Evolutionary conservation across 768 basidiomycete genomes (phyloP).

Genomic region (Asterophora parasitica): DNA sequence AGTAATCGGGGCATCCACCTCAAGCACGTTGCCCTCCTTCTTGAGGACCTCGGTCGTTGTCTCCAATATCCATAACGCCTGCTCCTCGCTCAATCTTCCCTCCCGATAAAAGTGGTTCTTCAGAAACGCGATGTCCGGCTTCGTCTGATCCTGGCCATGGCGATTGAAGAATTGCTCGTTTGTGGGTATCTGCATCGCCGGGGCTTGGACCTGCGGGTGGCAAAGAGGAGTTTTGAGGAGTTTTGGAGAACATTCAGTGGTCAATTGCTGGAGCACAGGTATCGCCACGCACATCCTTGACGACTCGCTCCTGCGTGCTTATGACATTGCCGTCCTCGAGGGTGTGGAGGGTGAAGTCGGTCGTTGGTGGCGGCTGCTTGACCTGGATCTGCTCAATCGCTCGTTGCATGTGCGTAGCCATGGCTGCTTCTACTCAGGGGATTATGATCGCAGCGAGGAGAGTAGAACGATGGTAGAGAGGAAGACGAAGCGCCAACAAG

Average conservation of each 20-base stretch:
- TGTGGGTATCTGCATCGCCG: constrained; percentile 89
- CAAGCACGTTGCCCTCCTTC: constrained; percentile 83
- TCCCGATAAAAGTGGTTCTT: constrained; percentile 99
- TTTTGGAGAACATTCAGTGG: neutral
- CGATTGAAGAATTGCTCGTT: constrained; percentile 89
- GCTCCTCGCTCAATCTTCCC: constrained; percentile 88
- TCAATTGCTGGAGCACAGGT: neutral
- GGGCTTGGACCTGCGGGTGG: constrained; percentile 83
- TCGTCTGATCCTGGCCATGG: constrained; percentile 68
- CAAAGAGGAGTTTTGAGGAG: constrained; percentile 5
- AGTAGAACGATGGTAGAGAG: constrained; percentile 13
- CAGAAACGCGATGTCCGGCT: constrained; percentile 92
- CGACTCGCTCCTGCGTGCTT: constrained; percentile 90
- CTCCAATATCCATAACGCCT: constrained; percentile 90
- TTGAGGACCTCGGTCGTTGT: constrained; percentile 81
- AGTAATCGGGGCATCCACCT: constrained; percentile 97
- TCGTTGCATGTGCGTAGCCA: constrained; percentile 56
- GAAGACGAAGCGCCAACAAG: constrained; percentile 14
- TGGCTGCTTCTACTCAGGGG: constrained; percentile 22
- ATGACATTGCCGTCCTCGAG: constrained; percentile 91
- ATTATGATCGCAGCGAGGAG: constrained; percentile 2
- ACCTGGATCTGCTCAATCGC: constrained; percentile 63
- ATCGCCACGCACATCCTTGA: constrained; percentile 76
- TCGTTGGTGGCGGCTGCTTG: constrained; percentile 48
- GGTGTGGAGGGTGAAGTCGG: constrained; percentile 90